Percentiles rank a stretch among this genome's conserved stretches.
Conservation (phyloP, 441 rosid species). For the Macaranga tanarius region DNA sequence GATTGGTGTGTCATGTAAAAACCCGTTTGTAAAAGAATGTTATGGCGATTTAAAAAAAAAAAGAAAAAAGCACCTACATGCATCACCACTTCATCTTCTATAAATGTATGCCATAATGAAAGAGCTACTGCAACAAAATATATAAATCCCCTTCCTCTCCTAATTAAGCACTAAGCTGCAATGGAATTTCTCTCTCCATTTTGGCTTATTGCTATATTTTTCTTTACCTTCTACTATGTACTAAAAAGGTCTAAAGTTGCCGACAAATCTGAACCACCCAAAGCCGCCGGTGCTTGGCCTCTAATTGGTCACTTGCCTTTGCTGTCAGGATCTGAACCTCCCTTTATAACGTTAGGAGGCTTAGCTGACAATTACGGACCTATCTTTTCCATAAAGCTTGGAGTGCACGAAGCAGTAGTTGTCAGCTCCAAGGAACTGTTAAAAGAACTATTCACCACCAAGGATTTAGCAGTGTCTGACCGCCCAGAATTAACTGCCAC, state of each 20-base stretch:
- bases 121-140: neutral
- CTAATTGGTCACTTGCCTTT: constrained; percentile 30
- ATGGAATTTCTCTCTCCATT: neutral
- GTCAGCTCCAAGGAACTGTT: constrained; percentile 26
- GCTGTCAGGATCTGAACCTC: constrained; percentile 17
- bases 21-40: no score
- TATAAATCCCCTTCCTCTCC: neutral
- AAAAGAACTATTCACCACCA: constrained; percentile 25
- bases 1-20: no score
- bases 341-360: constrained; percentile 16
- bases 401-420: constrained; percentile 16
- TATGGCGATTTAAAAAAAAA: no score
- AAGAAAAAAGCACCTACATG: no score
- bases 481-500: constrained; percentile 13
- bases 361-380: constrained; percentile 29
- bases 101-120: neutral
- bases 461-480: constrained; percentile 18
- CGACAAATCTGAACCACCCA: neutral
- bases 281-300: constrained; percentile 3
- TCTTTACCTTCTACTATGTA: neutral
- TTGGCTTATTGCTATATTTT: neutral
- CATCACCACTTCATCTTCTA: neutral
- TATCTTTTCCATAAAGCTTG: constrained; percentile 19
- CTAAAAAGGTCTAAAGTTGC: neutral
- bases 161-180: neutral